Base-by-base conservation (phyloP, 2,329 filamentous ascomycete genomes). In the Fonsecaea erecta region DNA sequence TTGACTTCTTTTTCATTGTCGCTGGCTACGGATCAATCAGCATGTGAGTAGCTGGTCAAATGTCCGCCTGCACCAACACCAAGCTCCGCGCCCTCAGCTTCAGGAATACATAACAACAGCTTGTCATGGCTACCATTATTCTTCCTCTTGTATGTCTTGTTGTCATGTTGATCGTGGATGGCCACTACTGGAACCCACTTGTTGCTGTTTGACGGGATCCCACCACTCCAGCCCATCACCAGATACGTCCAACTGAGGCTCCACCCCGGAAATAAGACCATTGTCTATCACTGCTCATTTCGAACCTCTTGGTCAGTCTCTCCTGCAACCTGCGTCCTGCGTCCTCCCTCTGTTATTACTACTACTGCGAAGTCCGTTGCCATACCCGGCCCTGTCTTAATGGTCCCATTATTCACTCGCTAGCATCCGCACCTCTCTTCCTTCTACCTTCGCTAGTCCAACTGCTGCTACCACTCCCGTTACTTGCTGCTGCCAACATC, bases 191-290 rank as follows among this genome's bases (percentile, higher is more conserved):
- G 9, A 40, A 43, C 11, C 55, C 35, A 43, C 40, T 35, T 28
- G 14, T 51, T 52, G 28, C 40, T 37, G 53, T 32, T 52, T 28
- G 30, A 35, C 30, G 14, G 56, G 30, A 35, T 28, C 57, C 21
- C 35, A 43, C 51, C 57, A 21, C 51, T 28, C 43, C 57, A 24
- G 51, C 34, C 48, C 51, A 18, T 43, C 51, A 28, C 57, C 57
- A 24, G 51, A 60, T 51, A 16, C 43, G 57, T 48, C 43, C 16
- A 51, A 5, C 51, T 21, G 12, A 37, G 57, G 57, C 37, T 60
- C 57, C 57, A 60, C 57, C 26, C 43, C 57, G 57, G 57, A 60
- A 60, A 60, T 60, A 60, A 52, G 43, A 60, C 57, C 14, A 7
- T 60, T 32, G 57, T 60, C 43, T 60, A 60, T 60, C 57, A 60